Percentiles rank a stretch among this genome's conserved stretches.
phyloP scores from a whole-genome alignment of 345 rosid species.

The Dovyalis caffra region DNA sequence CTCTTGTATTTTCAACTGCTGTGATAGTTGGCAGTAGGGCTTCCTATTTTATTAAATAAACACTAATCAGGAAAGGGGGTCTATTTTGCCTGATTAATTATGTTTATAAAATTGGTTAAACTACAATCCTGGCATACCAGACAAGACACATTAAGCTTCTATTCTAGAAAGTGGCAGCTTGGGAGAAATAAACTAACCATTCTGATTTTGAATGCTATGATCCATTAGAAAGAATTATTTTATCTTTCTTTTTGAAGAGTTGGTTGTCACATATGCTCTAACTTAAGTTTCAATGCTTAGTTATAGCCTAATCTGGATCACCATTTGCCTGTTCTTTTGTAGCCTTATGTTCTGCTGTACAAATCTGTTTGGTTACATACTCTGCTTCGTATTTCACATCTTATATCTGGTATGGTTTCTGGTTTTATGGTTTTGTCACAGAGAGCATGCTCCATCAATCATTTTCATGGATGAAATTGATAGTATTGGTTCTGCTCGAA shows the following conservation, averaged over 20 bases:
- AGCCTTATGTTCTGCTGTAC: background rate
- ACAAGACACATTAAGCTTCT: background rate
- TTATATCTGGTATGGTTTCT: background rate
- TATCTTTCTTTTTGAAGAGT: background rate
- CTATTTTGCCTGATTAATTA: background rate
- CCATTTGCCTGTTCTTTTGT: background rate
- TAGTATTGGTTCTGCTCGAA: conserved; percentile 97
- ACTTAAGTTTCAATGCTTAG: background rate
- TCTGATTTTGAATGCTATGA: background rate
- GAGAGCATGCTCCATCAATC: conserved; percentile 98
- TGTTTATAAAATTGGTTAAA: background rate
- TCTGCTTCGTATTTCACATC: conserved; percentile 6
- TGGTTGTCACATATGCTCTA: background rate
- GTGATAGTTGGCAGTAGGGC: background rate
- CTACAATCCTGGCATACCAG: background rate
- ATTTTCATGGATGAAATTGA: conserved; percentile 99
- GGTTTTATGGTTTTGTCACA: conserved; percentile 22
- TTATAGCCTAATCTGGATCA: background rate
- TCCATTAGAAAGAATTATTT: background rate
- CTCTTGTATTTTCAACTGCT: background rate
- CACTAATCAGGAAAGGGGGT: background rate
- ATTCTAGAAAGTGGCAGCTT: background rate
- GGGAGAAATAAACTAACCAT: background rate
- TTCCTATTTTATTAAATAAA: background rate
- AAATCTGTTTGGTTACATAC: background rate